Evolutionary conservation across 2,329 filamentous ascomycete genomes (phyloP).

Genomic region (Aspergillus melleus): DNA sequence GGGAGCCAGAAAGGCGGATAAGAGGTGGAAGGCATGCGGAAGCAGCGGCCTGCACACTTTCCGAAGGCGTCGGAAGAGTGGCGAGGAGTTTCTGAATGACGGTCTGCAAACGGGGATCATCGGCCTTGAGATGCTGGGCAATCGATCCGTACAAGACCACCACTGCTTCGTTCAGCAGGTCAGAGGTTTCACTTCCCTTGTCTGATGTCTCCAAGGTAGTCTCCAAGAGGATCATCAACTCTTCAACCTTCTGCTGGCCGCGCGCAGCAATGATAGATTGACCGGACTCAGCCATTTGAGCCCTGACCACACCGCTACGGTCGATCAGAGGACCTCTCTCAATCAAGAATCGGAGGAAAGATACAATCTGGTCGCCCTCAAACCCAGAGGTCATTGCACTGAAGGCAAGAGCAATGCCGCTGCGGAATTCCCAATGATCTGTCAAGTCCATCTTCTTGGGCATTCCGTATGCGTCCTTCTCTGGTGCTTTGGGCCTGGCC

Average conservation of each 20-base stretch:
- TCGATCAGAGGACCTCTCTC: conserved; percentile 85
- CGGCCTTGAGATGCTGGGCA: conserved; percentile 78
- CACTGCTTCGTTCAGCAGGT: conserved; percentile 93
- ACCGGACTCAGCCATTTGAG: conserved; percentile 90
- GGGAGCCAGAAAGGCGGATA: conserved; percentile 76
- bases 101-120: conserved; percentile 83
- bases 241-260: conserved; percentile 79
- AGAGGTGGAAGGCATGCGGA: conserved; percentile 90
- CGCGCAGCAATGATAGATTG: conserved; percentile 77
- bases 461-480: conserved; percentile 93
- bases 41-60: conserved; percentile 95
- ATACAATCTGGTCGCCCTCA: conserved; percentile 66
- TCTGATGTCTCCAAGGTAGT: conserved; percentile 81
- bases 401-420: conserved; percentile 85
- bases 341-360: conserved; percentile 82
- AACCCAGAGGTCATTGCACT: conserved; percentile 75
- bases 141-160: conserved; percentile 96
- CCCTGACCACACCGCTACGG: conserved; percentile 70
- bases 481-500: conserved; percentile 77
- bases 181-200: conserved; percentile 75
- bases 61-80: conserved; percentile 90
- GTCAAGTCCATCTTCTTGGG: conserved; percentile 81
- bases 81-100: conserved; percentile 83
- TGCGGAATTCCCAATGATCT: conserved; percentile 88
- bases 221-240: conserved; percentile 91